phyloP scores from a whole-genome alignment of 129 eudicot genomes.

The Cynara cardunculus region DNA sequence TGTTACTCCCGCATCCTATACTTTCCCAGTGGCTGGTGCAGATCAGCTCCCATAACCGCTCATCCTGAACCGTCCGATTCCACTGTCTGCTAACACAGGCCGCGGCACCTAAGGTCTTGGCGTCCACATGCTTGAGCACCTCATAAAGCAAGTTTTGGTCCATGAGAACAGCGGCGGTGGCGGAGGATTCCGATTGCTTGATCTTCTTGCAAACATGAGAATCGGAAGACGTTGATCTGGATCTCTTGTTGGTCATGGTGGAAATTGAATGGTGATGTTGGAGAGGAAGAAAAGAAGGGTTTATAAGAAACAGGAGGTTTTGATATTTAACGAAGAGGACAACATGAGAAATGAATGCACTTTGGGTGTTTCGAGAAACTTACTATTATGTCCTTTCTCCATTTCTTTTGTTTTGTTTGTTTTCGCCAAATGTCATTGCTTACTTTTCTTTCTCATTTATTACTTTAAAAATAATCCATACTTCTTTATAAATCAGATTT shows the following conservation, averaged over 20 bases:
- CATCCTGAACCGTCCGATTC: conserved; percentile 64
- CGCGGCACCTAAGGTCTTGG: conserved; percentile 56
- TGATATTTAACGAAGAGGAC: conserved; percentile 52
- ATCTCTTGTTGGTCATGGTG: conserved; percentile 3
- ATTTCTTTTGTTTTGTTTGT: conserved; percentile 32
- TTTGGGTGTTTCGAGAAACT: conserved; percentile 36
- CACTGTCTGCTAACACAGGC: conserved; percentile 74
- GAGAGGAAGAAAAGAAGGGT: conserved; percentile 7
- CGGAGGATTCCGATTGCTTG: background rate
- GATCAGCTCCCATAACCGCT: conserved; percentile 90
- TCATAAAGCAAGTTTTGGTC: conserved; percentile 78
- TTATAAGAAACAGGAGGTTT: conserved; percentile 31
- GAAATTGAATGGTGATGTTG: background rate
- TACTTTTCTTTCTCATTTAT: background rate
- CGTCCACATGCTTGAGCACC: conserved; percentile 73
- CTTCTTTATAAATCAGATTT: no score
- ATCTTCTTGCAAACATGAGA: conserved; percentile 13
- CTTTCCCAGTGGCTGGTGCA: conserved; percentile 59
- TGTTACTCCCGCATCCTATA: conserved; percentile 42
- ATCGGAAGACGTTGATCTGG: conserved; percentile 4
- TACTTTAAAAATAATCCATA: no score
- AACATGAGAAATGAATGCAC: conserved; percentile 58
- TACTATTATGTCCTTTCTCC: conserved; percentile 42
- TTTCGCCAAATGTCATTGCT: conserved; percentile 23
- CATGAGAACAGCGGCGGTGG: conserved; percentile 36